Evolutionary conservation across 257 asterid genomes (phyloP), one percentile per base, ranked within the genome.

Genomic region (Ocimum tenuiflorum): DNA sequence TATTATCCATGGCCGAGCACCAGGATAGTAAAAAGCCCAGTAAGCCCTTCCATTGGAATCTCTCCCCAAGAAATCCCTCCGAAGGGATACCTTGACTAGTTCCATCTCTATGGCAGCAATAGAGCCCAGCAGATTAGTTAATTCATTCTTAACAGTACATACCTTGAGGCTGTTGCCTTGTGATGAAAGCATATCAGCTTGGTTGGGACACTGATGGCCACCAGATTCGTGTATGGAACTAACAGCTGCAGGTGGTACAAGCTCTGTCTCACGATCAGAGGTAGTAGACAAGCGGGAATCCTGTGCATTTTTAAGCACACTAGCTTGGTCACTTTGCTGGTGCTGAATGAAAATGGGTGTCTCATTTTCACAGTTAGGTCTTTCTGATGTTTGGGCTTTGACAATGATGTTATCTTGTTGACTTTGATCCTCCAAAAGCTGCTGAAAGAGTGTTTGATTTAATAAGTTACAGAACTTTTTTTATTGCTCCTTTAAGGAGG

Each of bases 11-110:
- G 96, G 91, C 51, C 76, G 75, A 69, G 87, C 78, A 47, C 80
- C 80, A 10, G 81, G 82, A 68, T 75, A 78, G 69, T 75, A 75
- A 51, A 76, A 86, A 36, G 60, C 81, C 99, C 96, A 92, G 78
- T 89, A 92, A 70, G 67, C 75, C 76, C 97, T 81, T 50, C 99
- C 99, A 49, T 77, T 82, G 43, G 91, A 76, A 80, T 92, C 99
- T 71, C 96, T 79, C 60, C 99, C 99, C 85, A 92, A 67, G 71
- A 68, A 82, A 70, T 88, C 94, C 81, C 84, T 90, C 18, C 96
- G 73, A 47, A 89, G 72, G 67, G 91, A 80, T 58, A 86, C 73
- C 71, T 80, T 83, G 42, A 62, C 68, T 61, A 87, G 84, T 63
- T 89, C 95, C 12, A 76, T 72, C 71, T 92, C 96, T 61, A 75